phyloP scores from a whole-genome alignment of 2,329 filamentous ascomycete species.

The Fusarium clavum region DNA sequence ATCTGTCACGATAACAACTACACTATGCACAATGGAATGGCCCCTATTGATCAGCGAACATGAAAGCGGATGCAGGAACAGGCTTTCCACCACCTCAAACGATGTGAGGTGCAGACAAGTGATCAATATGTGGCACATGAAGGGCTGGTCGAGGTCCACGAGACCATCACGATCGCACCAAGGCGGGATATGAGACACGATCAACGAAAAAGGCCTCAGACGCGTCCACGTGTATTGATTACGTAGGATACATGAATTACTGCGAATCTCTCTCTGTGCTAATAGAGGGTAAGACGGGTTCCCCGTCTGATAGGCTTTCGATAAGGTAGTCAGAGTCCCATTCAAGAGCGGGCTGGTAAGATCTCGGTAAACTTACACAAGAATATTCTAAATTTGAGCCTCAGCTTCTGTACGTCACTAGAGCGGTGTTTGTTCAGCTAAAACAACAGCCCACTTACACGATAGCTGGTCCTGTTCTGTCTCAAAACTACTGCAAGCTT shows the following conservation, averaged over 20 bases:
- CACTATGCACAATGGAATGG: slow-evolving; percentile 10
- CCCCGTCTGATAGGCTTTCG: background rate
- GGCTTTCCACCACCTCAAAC: background rate
- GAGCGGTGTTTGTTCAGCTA: slow-evolving; percentile 2
- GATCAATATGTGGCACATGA: slow-evolving; percentile 38
- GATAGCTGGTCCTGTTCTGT: background rate
- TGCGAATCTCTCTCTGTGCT: background rate
- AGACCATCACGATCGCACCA: slow-evolving; percentile 32
- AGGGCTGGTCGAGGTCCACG: slow-evolving; percentile 27
- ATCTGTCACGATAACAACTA: slow-evolving; percentile 3
- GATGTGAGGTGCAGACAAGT: slow-evolving; percentile 13
- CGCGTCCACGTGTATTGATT: slow-evolving; percentile 29
- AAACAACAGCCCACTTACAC: background rate
- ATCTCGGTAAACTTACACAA: background rate
- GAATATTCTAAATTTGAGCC: background rate
- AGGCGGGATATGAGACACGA: slow-evolving; percentile 26
- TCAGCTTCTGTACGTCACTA: slow-evolving; percentile 5
- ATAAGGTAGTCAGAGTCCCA: background rate
- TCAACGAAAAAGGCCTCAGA: slow-evolving; percentile 16
- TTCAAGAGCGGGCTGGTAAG: background rate
- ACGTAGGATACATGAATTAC: background rate
- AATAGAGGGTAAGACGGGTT: background rate
- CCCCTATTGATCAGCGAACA: background rate
- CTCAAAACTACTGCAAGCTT: background rate
- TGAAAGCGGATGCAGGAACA: slow-evolving; percentile 7